Evolutionary conservation across 768 basidiomycete genomes (phyloP).

Genomic region (Mycena vitilis): DNA sequence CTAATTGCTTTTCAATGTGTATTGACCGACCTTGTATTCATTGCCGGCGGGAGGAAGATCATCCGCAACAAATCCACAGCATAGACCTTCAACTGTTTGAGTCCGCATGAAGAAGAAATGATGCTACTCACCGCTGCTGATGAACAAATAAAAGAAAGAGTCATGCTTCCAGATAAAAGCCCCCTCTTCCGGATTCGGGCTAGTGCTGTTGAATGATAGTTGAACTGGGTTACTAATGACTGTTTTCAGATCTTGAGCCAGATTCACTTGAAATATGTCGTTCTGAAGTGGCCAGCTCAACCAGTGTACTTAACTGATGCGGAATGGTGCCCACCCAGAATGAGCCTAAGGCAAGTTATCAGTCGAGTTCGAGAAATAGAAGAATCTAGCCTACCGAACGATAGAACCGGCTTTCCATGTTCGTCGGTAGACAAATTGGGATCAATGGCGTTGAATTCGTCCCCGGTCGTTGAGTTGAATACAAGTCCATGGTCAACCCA

Average conservation of each 20-base stretch:
- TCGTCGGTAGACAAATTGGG: constrained; percentile 30
- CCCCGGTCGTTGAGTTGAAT: constrained; percentile 27
- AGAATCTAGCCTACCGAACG: constrained; percentile 10
- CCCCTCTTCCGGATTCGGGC: constrained; percentile 30
- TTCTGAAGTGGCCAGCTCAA: constrained; percentile 3
- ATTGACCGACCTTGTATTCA: constrained; percentile 25
- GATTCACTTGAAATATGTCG: constrained; percentile 24
- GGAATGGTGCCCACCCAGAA: constrained; percentile 23
- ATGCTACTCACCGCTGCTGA: constrained; percentile 28
- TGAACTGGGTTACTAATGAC: constrained; percentile 17
- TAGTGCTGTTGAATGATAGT: constrained; percentile 31
- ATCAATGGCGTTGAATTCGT: constrained; percentile 32
- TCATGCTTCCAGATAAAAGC: constrained; percentile 32
- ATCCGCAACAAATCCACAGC: constrained; percentile 28
- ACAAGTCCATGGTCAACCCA: constrained; percentile 34
- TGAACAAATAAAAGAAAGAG: constrained; percentile 27
- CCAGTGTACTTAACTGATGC: background rate
- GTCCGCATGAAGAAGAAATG: background rate
- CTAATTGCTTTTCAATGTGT: background rate
- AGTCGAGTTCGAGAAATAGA: background rate
- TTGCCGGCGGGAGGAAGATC: constrained; percentile 27
- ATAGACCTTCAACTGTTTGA: constrained; percentile 19
- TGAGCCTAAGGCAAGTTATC: constrained; percentile 10
- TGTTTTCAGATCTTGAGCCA: constrained; percentile 18
- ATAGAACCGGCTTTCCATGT: constrained; percentile 20